Conservation (phyloP, 1,139 yeast genomes). For the Hyphopichia fennica region DNA sequence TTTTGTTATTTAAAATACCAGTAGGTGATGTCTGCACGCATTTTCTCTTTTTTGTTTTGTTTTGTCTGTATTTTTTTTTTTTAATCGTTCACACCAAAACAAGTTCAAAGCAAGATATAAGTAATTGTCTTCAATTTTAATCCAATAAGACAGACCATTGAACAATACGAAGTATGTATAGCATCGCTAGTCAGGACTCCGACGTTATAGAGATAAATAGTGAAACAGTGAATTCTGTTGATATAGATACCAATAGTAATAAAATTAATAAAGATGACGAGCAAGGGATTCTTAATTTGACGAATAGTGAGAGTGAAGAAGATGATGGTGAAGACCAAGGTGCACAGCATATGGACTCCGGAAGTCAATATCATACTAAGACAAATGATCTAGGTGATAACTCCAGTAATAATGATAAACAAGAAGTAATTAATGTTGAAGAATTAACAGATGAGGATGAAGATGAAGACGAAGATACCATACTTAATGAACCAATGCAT, state of each 20-base stretch:
- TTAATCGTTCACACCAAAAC: no score
- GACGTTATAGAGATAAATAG: background rate
- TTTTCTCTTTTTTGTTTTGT: no score
- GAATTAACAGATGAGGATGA: constrained; percentile 1
- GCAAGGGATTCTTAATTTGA: background rate
- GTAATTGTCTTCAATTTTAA: background rate
- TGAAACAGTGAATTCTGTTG: no score
- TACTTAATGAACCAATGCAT: background rate
- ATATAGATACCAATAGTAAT: no score
- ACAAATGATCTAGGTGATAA: background rate
- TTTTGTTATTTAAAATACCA: background rate
- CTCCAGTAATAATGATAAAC: background rate
- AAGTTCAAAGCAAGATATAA: no score
- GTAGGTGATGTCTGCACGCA: background rate
- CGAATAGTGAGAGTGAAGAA: background rate
- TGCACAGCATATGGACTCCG: no score
- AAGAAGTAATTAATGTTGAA: background rate
- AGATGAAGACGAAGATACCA: background rate
- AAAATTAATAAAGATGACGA: background rate
- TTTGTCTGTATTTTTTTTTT: no score
- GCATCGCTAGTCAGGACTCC: background rate
- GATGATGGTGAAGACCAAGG: background rate
- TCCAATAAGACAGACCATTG: background rate
- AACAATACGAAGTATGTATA: background rate
- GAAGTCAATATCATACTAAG: background rate